Evolutionary conservation across 2,329 filamentous ascomycete species (phyloP).

Genomic region (Xylaria sp.): DNA sequence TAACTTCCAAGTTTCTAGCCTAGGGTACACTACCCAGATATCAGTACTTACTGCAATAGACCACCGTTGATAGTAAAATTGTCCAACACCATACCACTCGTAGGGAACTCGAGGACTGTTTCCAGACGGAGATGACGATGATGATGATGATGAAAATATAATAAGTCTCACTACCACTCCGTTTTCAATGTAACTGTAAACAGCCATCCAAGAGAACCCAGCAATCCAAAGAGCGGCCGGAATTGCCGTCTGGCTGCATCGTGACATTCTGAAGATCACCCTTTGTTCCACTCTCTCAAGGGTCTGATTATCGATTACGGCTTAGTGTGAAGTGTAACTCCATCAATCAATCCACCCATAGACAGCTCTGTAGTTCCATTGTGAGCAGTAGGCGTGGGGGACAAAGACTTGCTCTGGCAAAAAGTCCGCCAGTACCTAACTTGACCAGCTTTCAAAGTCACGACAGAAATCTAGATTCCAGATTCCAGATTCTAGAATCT

Average conservation of each 20-base stretch:
- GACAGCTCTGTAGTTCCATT: neutral
- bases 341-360: neutral
- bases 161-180: too few relatives aligned
- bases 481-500: too few relatives aligned
- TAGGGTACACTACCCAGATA: too few relatives aligned
- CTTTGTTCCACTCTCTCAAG: neutral
- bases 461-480: neutral
- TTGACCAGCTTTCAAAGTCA: too few relatives aligned
- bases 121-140: neutral
- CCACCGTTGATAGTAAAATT: neutral
- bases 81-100: neutral
- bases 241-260: slow-evolving; percentile 31
- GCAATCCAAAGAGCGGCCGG: slow-evolving; percentile 14
- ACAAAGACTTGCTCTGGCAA: neutral
- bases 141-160: neutral
- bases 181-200: neutral
- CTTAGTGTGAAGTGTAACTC: neutral
- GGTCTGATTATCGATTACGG: neutral
- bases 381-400: neutral
- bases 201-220: neutral
- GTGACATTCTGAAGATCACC: slow-evolving; percentile 17
- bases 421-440: neutral
- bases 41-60: too few relatives aligned
- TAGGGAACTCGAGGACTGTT: neutral
- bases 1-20: too few relatives aligned